Percentiles rank a stretch among this genome's conserved stretches.
Conservation (phyloP, 2,329 filamentous ascomycete genomes). For the Phyllosticta capitalensis region DNA sequence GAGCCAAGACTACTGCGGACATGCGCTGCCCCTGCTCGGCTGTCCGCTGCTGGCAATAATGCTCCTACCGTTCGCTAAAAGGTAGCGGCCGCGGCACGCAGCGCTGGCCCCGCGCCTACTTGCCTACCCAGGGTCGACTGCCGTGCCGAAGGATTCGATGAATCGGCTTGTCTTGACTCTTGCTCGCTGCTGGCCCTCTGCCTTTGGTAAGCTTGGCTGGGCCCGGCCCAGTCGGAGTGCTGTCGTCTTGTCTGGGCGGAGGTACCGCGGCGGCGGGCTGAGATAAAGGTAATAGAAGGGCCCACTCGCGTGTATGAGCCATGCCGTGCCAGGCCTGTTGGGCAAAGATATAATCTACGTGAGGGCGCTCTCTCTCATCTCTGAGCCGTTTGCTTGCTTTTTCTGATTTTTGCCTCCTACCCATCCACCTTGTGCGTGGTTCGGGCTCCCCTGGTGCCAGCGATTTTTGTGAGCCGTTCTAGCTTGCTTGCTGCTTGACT, state of each 20-base stretch:
- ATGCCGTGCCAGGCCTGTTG: background rate
- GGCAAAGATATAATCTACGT: background rate
- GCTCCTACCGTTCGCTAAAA: no score
- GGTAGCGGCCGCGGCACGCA: no score
- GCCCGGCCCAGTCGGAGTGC: background rate
- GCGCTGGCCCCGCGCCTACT: background rate
- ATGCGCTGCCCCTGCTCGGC: background rate
- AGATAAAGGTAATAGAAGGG: background rate
- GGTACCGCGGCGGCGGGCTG: background rate
- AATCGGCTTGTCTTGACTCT: background rate
- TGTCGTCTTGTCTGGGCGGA: background rate
- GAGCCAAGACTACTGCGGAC: no score
- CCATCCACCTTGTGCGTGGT: background rate
- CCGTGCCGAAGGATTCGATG: background rate
- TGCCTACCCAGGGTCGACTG: background rate
- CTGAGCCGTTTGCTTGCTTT: background rate
- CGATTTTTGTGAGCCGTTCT: background rate
- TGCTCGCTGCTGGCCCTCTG: no score
- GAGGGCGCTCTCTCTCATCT: background rate
- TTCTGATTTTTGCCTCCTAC: background rate
- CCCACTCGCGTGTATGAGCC: background rate
- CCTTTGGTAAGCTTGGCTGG: background rate
- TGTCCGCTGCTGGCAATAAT: no score
- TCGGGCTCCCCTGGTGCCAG: background rate
- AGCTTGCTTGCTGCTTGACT: background rate